These are phyloP conservation scores for Claviceps pusilla DNA, from an alignment of 2,329 filamentous ascomycete species.

Conservation along the genomic window DNA sequence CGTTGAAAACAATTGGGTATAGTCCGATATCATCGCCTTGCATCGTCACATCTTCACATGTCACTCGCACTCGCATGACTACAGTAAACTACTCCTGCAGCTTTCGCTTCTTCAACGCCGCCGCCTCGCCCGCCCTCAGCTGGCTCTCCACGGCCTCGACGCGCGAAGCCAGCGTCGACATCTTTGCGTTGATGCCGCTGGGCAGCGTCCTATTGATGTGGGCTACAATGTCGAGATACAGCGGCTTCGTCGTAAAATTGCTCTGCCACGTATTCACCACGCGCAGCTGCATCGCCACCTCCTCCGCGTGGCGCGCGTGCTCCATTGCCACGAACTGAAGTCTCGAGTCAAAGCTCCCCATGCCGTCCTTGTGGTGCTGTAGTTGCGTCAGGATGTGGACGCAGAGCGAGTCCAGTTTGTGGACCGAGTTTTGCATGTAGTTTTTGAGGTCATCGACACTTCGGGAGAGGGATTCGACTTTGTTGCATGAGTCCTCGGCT, in stretches of 20 bases:
- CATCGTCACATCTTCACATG: no score
- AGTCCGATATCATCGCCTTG: no score
- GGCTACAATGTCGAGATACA: constrained; percentile 26
- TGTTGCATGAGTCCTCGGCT: constrained; percentile 5
- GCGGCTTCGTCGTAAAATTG: constrained; percentile 29
- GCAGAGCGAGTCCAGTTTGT: background rate
- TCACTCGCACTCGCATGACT: background rate
- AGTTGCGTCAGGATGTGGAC: background rate
- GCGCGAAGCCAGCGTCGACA: constrained; percentile 9
- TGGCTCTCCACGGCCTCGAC: constrained; percentile 11
- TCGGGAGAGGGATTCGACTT: background rate
- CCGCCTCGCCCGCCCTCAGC: background rate
- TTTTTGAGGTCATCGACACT: constrained; percentile 2
- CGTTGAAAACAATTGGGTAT: no score
- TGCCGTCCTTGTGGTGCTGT: background rate
- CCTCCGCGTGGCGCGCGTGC: constrained; percentile 8
- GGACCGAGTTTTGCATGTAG: background rate
- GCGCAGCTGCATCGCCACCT: constrained; percentile 21
- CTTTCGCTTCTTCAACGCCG: background rate
- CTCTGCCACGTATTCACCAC: constrained; percentile 32
- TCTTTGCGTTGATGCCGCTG: constrained; percentile 6
- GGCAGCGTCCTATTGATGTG: constrained; percentile 19
- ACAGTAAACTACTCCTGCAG: background rate
- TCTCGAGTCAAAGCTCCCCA: background rate
- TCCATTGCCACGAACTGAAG: background rate